Conservation (phyloP, 202 grass and related monocot species). For the Schoenoplectus tabernaemontani region DNA sequence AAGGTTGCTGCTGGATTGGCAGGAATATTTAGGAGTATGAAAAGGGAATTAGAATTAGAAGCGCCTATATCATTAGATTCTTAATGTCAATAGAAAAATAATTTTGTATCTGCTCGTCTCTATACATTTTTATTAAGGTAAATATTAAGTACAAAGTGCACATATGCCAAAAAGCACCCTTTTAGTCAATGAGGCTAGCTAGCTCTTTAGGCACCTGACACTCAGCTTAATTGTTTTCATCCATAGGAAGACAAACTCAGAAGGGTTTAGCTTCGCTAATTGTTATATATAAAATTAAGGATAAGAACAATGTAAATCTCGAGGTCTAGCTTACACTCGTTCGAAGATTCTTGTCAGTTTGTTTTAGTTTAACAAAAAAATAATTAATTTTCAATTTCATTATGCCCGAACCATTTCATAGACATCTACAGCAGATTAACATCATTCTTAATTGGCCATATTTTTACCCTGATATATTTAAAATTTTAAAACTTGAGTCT, state of each 20-base stretch:
- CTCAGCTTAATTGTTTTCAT: slow-evolving; percentile 3
- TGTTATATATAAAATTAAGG: slow-evolving; percentile 12
- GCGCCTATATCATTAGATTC: slow-evolving; percentile 18
- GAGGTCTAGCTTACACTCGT: slow-evolving; percentile 5
- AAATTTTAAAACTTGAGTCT: too few relatives aligned
- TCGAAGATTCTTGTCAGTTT: slow-evolving; percentile 16
- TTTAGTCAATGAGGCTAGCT: slow-evolving; percentile 29
- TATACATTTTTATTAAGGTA: background rate
- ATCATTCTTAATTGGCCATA: background rate
- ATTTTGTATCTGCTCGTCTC: background rate
- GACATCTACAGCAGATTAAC: background rate
- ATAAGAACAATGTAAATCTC: slow-evolving; percentile 27
- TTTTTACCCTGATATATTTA: too few relatives aligned
- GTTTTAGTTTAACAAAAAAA: background rate
- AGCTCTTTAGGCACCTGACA: slow-evolving; percentile 24
- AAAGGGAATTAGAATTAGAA: slow-evolving; percentile 35
- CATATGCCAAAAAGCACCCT: slow-evolving; percentile 17
- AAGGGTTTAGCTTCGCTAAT: background rate
- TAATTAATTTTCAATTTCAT: background rate
- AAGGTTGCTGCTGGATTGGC: slow-evolving; percentile 52
- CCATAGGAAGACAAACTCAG: slow-evolving; percentile 16
- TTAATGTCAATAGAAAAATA: slow-evolving; percentile 12
- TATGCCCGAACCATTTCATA: background rate
- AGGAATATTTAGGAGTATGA: slow-evolving; percentile 64
- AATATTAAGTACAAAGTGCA: slow-evolving; percentile 13